Base-by-base conservation (phyloP, 257 asterid species). In the Ligustrum vulgare region DNA sequence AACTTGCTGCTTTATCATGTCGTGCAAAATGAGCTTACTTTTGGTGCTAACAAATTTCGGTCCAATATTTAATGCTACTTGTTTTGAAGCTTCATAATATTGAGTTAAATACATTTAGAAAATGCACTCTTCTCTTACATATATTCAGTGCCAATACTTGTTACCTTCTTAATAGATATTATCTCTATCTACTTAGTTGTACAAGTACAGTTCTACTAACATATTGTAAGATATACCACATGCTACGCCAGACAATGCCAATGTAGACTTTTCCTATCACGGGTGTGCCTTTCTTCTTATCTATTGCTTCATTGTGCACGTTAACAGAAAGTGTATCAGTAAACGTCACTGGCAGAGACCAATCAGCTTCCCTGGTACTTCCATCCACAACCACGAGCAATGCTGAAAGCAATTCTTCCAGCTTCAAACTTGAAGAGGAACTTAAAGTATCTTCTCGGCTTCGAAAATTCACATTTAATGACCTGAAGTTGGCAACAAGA, bases 401-500 rank as follows among this genome's bases (percentile, higher is more conserved):
- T 62, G 86, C 86, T 1, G 91, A 85, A 71, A 86, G 91, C 85
- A 84, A 49, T 74, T 82, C 91, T 56, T 90, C 96, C 18, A 81
- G 87, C 80, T 72, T 87, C 69, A 90, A 85, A 77, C 87, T 86
- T 25, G 90, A 84, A 73, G 93, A 86, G 58, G 94, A 87, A 80
- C 85, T 89, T 18, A 89, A 89, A 82, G 90, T 86, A 68, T 84
- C 91, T 74, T 88, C 88, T 20, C 80, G 86, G 45, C 91, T 90
- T 22, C 83, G 90, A n/a, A 90, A 90, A 69, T 90, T 88, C 54
- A 76, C 88, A 3, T 90, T 87, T 67, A 87, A 79, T 6, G 96
- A 90, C 85, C 90, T 88, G 39, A 90, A 88, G 74, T 54, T 81
- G 86, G 91, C 93, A 3, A 88, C 96, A 18, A 83, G 91, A 70